A percentile compares a stretch with the other conserved stretches of the same genome.
Evolutionary conservation across 768 basidiomycete species (phyloP).

Genomic region (Amanita jacksonii): DNA sequence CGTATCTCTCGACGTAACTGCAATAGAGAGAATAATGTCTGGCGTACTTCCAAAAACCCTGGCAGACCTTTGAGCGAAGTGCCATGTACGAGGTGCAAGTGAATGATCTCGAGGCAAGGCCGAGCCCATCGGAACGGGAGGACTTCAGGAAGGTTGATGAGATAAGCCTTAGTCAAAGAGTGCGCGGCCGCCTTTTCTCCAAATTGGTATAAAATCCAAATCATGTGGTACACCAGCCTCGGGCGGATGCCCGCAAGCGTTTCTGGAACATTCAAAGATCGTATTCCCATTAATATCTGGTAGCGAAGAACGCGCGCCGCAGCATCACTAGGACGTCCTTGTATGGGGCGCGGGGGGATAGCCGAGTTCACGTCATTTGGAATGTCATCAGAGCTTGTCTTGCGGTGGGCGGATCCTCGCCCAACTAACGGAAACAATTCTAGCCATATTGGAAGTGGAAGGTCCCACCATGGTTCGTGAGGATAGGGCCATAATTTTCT

Average conservation of each 20-base stretch:
- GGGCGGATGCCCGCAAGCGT: slow-evolving; percentile 28
- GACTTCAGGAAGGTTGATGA: slow-evolving; percentile 35
- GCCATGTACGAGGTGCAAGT: slow-evolving; percentile 35
- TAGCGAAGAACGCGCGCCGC: slow-evolving; percentile 17
- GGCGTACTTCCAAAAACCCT: slow-evolving; percentile 34
- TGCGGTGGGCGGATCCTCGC: slow-evolving; percentile 16
- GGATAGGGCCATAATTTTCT: slow-evolving; percentile 6
- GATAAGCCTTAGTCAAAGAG: slow-evolving; percentile 37
- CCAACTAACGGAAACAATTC: slow-evolving; percentile 46
- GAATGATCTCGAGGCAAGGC: slow-evolving; percentile 43
- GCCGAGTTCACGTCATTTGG: background rate
- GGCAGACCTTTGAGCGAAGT: slow-evolving; percentile 27
- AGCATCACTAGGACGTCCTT: background rate
- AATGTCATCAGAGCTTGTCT: background rate
- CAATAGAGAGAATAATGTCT: slow-evolving; percentile 35
- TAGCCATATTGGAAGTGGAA: slow-evolving; percentile 46
- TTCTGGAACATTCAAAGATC: slow-evolving; percentile 26
- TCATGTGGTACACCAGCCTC: slow-evolving; percentile 34
- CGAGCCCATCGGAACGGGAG: slow-evolving; percentile 26
- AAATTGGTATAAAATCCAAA: slow-evolving; percentile 35
- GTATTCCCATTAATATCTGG: slow-evolving; percentile 30
- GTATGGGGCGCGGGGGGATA: background rate
- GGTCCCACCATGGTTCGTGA: slow-evolving; percentile 9
- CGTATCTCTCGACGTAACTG: slow-evolving; percentile 35
- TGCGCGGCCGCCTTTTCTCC: slow-evolving; percentile 30